Evolutionary conservation across 495 filamentous ascomycete species (phyloP), one percentile per base, ranked within the genome.

Genomic region (Neohortaea acidophila): DNA sequence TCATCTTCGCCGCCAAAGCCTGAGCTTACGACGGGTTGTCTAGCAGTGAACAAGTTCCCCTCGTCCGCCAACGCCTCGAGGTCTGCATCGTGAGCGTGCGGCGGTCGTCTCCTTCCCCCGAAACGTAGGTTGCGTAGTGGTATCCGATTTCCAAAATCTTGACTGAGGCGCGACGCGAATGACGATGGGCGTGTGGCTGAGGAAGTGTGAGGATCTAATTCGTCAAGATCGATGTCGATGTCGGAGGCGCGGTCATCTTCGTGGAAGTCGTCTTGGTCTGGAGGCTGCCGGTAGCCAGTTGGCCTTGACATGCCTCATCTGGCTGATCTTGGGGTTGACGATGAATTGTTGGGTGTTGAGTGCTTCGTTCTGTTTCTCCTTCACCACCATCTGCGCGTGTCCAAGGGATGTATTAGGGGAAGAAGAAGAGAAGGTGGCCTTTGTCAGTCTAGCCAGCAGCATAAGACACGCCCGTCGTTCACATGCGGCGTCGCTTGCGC

Each of bases 51-150:
- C n/a, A n/a, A n/a, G n/a, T n/a, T n/a, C n/a, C n/a, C n/a, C 23
- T 55, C 55, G 21, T 54, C 59, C 10, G 60, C 52, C 10, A 49
- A 20, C 27, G 48, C 38, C 42, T 47, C 32, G n/a, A 40, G 40
- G 18, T 49, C 34, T 39, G 37, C 39, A 39, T 35, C 29, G 33
- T 40, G 40, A 9, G 34, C 38, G 14, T 48, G 36, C 9, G 27
- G 33, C 6, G 35, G 43, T 23, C 39, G 25, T 36, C 51, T 34
- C 11, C 41, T 33, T 14, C 49, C 51, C 12, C 53, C 54, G n/a
- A 51, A 36, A 31, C 58, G 29, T 19, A 63, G 51, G 31, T 59
- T 60, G 22, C 59, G 43, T 20, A 63, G 42, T 17, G 57, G 60
- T 27, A 63, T 59, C 19, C 59, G 43, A 7, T 45, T 39, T 29